Percentiles rank a stretch among this genome's conserved stretches.
These are phyloP conservation scores for Angomonas deanei DNA, from an alignment of 208 protist genomes.

Conservation along the genomic window DNA sequence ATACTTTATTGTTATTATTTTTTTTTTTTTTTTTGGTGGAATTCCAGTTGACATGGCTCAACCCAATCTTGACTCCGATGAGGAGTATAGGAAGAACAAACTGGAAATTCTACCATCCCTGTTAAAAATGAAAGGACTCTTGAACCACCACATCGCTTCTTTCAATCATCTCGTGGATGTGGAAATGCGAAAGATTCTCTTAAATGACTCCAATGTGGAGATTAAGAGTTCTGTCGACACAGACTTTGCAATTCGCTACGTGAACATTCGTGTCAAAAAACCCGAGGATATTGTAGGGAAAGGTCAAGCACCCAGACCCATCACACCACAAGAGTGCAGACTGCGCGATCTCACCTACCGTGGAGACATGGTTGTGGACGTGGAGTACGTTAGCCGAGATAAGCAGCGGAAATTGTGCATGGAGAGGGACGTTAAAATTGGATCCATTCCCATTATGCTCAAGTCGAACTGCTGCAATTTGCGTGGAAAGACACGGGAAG, in stretches of 20 bases:
- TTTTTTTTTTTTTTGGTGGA: background rate
- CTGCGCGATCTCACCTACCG: slow-evolving; percentile 95
- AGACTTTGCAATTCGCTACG: slow-evolving; percentile 84
- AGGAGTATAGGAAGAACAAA: slow-evolving; percentile 67
- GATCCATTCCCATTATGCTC: slow-evolving; percentile 99
- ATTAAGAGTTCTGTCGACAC: slow-evolving; percentile 84
- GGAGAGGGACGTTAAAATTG: slow-evolving; percentile 92
- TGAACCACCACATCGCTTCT: slow-evolving; percentile 88
- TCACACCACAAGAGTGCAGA: slow-evolving; percentile 95
- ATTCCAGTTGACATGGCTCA: background rate
- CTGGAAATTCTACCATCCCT: slow-evolving; percentile 73
- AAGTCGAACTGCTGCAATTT: slow-evolving; percentile 96
- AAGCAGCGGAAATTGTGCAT: slow-evolving; percentile 47
- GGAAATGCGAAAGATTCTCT: slow-evolving; percentile 78
- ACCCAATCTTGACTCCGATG: slow-evolving; percentile 14
- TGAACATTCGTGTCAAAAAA: slow-evolving; percentile 73
- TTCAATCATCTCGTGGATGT: slow-evolving; percentile 85
- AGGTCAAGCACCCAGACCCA: slow-evolving; percentile 61
- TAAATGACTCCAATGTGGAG: slow-evolving; percentile 86
- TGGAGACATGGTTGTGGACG: slow-evolving; percentile 82
- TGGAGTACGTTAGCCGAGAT: slow-evolving; percentile 77
- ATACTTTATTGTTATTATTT: too few relatives aligned
- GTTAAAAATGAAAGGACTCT: slow-evolving; percentile 81
- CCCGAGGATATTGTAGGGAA: slow-evolving; percentile 81
- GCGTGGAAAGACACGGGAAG: slow-evolving; percentile 75